These are phyloP conservation scores for Epichloe hybrida DNA, from an alignment of 2,329 filamentous ascomycete genomes.

Conservation along the genomic window DNA sequence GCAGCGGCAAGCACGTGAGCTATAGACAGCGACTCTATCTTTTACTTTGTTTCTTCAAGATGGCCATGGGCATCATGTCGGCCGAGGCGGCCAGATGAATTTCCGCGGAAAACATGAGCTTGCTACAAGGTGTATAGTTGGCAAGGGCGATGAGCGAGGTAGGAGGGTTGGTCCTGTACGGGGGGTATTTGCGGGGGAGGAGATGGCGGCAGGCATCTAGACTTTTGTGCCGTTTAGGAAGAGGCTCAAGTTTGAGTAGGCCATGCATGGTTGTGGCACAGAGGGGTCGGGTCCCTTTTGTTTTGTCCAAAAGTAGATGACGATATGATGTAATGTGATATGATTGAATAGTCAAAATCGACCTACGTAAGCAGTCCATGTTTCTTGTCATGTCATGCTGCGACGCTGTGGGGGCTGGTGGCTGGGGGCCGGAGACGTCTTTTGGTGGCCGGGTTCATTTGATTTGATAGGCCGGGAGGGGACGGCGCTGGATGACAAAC, in stretches of 20 bases:
- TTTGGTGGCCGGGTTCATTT: too few species aligned
- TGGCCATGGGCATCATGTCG: background rate
- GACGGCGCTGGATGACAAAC: background rate
- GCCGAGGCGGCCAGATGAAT: background rate
- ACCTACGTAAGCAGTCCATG: background rate
- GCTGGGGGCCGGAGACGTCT: too few species aligned
- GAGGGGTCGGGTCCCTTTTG: too few species aligned
- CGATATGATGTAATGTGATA: constrained; percentile 3
- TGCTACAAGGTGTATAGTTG: background rate
- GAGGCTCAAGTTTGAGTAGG: background rate
- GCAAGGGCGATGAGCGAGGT: background rate
- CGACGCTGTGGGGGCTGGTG: too few species aligned
- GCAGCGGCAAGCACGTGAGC: background rate
- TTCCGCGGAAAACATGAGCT: background rate
- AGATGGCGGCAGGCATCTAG: background rate
- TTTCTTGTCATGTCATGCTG: too few species aligned
- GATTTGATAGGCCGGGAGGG: background rate
- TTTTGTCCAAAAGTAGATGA: background rate
- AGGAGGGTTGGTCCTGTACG: background rate
- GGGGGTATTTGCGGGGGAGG: background rate
- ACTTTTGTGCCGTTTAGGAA: background rate
- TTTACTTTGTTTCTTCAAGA: background rate
- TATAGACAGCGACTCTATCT: background rate
- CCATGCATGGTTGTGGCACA: too few species aligned
- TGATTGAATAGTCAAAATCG: background rate